These are phyloP conservation scores for Phytophthora uliginosa DNA, from an alignment of 352 stramenopile species.

Conservation along the genomic window DNA sequence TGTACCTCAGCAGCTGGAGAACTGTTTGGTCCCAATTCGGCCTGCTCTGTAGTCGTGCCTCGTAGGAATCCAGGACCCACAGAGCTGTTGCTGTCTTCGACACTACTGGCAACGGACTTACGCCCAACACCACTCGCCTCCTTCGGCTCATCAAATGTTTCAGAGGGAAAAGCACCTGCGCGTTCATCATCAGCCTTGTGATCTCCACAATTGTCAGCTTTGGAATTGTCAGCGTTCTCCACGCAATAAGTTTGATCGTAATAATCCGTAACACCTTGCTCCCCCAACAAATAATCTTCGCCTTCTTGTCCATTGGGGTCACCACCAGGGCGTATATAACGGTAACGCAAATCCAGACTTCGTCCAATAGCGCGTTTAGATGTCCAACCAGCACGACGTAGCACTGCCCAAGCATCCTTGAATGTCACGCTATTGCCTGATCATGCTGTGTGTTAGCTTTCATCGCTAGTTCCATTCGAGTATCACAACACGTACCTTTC, in stretches of 20 bases:
- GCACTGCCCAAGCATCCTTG: not conserved
- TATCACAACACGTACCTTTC: not conserved
- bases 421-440: not conserved
- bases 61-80: not conserved
- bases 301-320: too few relatives aligned
- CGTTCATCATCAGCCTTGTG: not conserved
- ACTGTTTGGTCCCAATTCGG: too few relatives aligned
- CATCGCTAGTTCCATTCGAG: not conserved
- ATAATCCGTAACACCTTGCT: too few relatives aligned
- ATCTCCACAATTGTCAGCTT: too few relatives aligned
- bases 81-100: too few relatives aligned
- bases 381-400: not conserved
- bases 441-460: not conserved
- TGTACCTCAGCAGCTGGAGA: not conserved
- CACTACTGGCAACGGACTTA: too few relatives aligned
- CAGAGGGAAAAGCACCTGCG: not conserved
- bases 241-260: too few relatives aligned
- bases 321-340: too few relatives aligned
- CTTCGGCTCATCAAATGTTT: not conserved
- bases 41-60: not conserved
- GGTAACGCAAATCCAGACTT: too few relatives aligned
- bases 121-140: too few relatives aligned
- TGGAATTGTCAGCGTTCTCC: too few relatives aligned
- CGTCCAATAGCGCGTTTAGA: not conserved
- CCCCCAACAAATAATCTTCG: too few relatives aligned